Evolutionary conservation across 1,284 basidiomycete genomes (phyloP).

Genomic region (Irpex lacteus): DNA sequence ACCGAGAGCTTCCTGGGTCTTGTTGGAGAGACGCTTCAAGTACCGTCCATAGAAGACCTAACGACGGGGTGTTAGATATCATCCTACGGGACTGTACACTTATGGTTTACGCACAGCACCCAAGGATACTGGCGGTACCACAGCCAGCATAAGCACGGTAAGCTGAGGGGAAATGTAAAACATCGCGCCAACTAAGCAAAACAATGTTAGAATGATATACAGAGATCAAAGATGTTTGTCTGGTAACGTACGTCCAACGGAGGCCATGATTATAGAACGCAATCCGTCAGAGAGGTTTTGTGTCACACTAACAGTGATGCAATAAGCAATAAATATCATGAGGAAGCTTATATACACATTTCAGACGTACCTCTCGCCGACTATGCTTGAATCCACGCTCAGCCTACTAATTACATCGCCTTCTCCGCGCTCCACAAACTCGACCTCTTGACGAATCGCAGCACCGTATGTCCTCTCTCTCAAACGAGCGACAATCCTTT

Average conservation of each 20-base stretch:
- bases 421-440: conserved; percentile 90
- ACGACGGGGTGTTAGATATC: not conserved
- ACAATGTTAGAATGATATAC: not conserved
- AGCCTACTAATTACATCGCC: conserved; percentile 93
- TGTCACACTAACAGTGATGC: conserved; percentile 60
- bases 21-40: conserved; percentile 86
- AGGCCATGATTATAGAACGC: conserved; percentile 84
- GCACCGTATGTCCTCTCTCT: conserved; percentile 83
- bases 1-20: conserved; percentile 92
- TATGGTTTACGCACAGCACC: conserved; percentile 68
- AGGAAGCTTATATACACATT: not conserved
- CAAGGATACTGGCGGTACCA: conserved; percentile 94
- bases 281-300: conserved; percentile 92
- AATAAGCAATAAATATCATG: too few relatives aligned
- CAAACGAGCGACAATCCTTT: conserved; percentile 89
- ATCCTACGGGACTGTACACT: not conserved
- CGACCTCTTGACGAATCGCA: conserved; percentile 85
- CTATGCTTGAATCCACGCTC: conserved; percentile 90
- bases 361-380: conserved; percentile 80
- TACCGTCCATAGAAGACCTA: conserved; percentile 94
- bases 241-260: conserved; percentile 72
- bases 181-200: conserved; percentile 85
- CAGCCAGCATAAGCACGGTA: conserved; percentile 89
- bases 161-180: conserved; percentile 91
- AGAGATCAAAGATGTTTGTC: not conserved